phyloP scores from a whole-genome alignment of 345 rosid genomes.

The Euphorbia pulcherrima region DNA sequence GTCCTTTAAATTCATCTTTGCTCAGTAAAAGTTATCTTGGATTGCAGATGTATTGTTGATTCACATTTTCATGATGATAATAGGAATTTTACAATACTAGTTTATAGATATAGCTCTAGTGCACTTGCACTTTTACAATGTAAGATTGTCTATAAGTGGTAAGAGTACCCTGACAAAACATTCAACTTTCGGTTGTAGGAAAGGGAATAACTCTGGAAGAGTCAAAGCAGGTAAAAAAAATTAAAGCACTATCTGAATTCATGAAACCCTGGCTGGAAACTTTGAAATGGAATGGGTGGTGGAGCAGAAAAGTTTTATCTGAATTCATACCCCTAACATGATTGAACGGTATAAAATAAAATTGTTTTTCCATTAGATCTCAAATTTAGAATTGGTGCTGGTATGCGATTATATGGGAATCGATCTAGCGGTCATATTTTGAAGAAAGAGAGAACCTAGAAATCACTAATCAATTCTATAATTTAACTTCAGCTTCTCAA shows the following conservation, averaged over 20 bases:
- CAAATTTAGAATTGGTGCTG: neutral
- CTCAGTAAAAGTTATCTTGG: neutral
- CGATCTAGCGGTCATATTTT: neutral
- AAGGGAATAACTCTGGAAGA: neutral
- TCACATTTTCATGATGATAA: neutral
- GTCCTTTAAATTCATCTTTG: neutral
- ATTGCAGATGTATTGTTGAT: neutral
- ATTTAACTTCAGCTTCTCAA: neutral
- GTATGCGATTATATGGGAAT: neutral
- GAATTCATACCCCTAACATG: neutral
- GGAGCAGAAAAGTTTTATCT: neutral
- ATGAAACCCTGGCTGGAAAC: neutral
- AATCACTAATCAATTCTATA: neutral
- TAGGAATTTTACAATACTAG: neutral
- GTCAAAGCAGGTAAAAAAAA: neutral
- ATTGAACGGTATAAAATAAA: neutral
- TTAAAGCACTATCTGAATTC: neutral
- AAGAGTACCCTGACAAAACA: neutral
- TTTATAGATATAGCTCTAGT: neutral
- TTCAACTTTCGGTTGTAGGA: neutral
- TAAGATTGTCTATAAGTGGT: neutral
- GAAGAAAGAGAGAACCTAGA: neutral
- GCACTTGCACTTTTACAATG: neutral
- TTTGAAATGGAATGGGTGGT: neutral
- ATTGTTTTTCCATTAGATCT: neutral